These are phyloP conservation scores for Vitis riparia DNA, from an alignment of 164 flowering plant genomes.

Conservation along the genomic window DNA sequence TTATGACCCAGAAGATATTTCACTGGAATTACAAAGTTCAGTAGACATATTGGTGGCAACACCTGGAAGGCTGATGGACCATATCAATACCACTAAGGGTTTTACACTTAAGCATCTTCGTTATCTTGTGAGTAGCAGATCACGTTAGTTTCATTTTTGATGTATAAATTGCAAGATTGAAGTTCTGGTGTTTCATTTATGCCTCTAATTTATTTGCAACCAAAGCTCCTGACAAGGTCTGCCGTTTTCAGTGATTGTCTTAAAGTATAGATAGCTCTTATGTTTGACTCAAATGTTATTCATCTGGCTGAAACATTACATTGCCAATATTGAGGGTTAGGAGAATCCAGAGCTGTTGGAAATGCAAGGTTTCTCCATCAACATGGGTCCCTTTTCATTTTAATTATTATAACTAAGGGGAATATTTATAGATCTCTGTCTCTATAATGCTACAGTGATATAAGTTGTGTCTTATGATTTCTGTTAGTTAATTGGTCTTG, in stretches of 20 bases:
- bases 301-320: no score
- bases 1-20: slow-evolving; percentile 62
- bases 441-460: neutral
- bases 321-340: neutral
- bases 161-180: neutral
- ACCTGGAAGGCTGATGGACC: slow-evolving; percentile 96
- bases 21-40: slow-evolving; percentile 41
- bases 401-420: neutral
- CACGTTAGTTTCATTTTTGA: neutral
- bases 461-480: neutral
- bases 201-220: neutral
- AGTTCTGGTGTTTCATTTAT: neutral
- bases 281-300: neutral
- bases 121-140: slow-evolving; percentile 65
- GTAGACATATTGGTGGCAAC: slow-evolving; percentile 95
- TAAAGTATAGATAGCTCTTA: neutral
- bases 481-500: neutral
- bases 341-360: no score
- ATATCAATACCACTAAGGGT: slow-evolving; percentile 77
- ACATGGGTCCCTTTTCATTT: neutral
- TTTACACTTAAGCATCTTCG: slow-evolving; percentile 88
- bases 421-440: neutral
- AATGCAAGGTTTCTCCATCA: neutral
- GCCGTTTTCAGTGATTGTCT: neutral
- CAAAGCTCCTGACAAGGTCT: neutral